Evolutionary conservation across 139 green algal species (phyloP), one percentile per base, ranked within the genome.

Genomic region (Ettlia oleoabundans): DNA sequence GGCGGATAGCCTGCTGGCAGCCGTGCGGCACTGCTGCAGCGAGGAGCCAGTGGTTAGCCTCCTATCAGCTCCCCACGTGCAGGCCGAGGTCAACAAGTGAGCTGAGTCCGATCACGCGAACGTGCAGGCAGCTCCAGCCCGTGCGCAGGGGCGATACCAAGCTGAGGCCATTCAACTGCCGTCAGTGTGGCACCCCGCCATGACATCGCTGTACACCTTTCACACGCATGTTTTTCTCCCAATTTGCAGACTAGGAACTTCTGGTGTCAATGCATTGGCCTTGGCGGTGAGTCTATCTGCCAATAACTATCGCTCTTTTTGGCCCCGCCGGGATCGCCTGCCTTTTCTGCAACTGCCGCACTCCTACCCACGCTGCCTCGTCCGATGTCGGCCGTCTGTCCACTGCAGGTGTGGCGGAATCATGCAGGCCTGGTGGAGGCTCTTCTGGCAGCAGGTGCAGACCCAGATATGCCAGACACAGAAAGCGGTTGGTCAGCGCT

Each of bases 401-500:
- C 43, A 26, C 32, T 38, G 26, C 80, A 94, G 91, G 85, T 94
- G 3, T 95, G 90, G 87, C 76, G 86, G 8, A 96, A 95, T 78
- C 75, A 92, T 32, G 7, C 85, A 24, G 58, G 53, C 22, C 86
- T 90, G 35, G 37, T 95, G 19, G 33, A 89, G 42, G 70, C 42
- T 2, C 76, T 97, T 35, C 76, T 96, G 40, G 82, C 75, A 0
- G 88, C 80, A 8, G 90, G 92, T 2, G 88, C 89, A 3, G 58
- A 87, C 35, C 28, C 74, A 0, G 72, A 94, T 21, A 8, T 85
- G 2, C 47, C 78, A 6, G 94, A 97, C 65, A 76, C 72, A 5
- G 94, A 97, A 62, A 92, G 86, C 64, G 94, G 94, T 47, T 97
- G 94, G 93, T 94, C 91, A 2, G 24, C 87, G 8, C 84, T 99